phyloP scores from a whole-genome alignment of 176 grass and related monocot genomes.

The Phoenix dactylifera region DNA sequence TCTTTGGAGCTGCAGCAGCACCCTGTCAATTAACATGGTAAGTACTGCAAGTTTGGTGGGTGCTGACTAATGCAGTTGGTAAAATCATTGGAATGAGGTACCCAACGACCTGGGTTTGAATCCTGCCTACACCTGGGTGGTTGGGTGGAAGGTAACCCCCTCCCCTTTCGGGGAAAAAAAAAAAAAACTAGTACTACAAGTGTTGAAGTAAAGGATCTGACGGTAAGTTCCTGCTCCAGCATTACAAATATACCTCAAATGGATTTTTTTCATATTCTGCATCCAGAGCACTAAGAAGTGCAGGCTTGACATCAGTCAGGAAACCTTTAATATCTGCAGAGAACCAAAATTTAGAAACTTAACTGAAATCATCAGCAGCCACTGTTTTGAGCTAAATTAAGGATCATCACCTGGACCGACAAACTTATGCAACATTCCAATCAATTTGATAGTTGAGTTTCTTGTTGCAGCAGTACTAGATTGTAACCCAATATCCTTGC shows the following conservation, averaged over 20 bases:
- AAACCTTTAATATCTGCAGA: conserved; percentile 88
- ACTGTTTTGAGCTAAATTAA: background rate
- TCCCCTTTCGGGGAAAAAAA: no score
- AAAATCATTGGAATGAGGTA: no score
- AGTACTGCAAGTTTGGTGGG: background rate
- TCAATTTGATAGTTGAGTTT: conserved; percentile 92
- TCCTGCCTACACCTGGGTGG: no score
- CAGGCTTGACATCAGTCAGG: conserved; percentile 95
- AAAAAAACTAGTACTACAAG: no score
- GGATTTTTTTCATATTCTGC: conserved; percentile 93
- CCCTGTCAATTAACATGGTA: conserved; percentile 48
- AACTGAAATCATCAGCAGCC: background rate
- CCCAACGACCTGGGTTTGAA: no score
- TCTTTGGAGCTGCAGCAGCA: conserved; percentile 63
- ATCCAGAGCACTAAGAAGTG: conserved; percentile 77
- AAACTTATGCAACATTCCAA: conserved; percentile 90
- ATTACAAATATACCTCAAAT: conserved; percentile 50
- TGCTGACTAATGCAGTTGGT: no score
- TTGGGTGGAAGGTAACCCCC: no score
- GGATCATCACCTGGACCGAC: conserved; percentile 73
- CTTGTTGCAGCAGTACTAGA: conserved; percentile 74
- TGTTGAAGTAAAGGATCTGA: no score
- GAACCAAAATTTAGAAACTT: conserved; percentile 12
- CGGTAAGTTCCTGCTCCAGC: background rate
- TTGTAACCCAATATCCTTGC: conserved; percentile 91